These are phyloP conservation scores for Ogataea methanolica DNA, from an alignment of 805 yeast species.

Conservation along the genomic window DNA sequence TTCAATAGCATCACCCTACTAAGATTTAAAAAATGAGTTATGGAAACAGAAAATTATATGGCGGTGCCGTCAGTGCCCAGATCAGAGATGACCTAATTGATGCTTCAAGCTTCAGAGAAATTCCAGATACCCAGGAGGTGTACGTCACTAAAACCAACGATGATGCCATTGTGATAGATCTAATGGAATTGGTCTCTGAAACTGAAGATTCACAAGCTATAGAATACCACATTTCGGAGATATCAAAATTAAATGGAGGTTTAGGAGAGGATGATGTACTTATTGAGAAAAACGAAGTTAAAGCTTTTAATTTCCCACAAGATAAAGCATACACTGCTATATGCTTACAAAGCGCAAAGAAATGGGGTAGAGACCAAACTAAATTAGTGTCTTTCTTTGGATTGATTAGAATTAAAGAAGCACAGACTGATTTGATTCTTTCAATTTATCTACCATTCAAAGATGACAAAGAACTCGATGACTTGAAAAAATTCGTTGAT, in stretches of 20 bases:
- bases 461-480: conserved; percentile 24
- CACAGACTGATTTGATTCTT: conserved; percentile 56
- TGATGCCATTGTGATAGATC: conserved; percentile 59
- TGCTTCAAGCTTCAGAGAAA: conserved; percentile 72
- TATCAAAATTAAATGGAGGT: conserved; percentile 40
- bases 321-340: conserved; percentile 29
- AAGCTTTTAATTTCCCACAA: conserved; percentile 11
- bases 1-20: too few relatives aligned
- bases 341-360: conserved; percentile 41
- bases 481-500: conserved; percentile 14
- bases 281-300: conserved; percentile 2
- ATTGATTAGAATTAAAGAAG: conserved; percentile 46
- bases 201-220: conserved; percentile 38
- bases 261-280: conserved; percentile 4
- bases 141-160: conserved; percentile 44
- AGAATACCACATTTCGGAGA: conserved; percentile 51
- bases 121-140: conserved; percentile 95
- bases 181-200: conserved; percentile 47
- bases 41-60: conserved; percentile 48
- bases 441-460: conserved; percentile 56
- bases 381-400: conserved; percentile 51
- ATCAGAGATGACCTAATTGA: conserved; percentile 65
- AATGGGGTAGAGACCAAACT: conserved; percentile 42
- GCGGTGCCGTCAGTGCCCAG: conserved; percentile 69
- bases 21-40: conserved; percentile 6